These are phyloP conservation scores for Haplosporangium sp. DNA, from an alignment of 371 early-diverging fungal genomes.

Conservation along the genomic window DNA sequence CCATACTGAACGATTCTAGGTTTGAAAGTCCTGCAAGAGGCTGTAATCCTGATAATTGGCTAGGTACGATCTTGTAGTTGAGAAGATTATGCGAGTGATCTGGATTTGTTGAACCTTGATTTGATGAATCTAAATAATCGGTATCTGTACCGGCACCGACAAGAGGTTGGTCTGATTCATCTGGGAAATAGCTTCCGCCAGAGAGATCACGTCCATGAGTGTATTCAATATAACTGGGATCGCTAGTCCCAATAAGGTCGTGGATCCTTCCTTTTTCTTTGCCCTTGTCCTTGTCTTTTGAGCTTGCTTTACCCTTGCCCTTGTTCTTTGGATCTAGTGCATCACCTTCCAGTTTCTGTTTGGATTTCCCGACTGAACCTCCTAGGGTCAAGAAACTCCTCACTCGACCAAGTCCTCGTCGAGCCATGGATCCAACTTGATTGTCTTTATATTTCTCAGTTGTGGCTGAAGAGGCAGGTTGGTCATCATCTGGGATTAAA, in stretches of 20 bases:
- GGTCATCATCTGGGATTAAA: background rate
- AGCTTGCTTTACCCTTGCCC: background rate
- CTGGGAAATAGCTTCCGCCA: background rate
- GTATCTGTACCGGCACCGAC: background rate
- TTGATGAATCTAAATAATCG: too few relatives aligned
- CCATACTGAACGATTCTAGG: conserved; percentile 23
- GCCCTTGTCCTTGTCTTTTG: conserved; percentile 11
- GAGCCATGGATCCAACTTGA: conserved; percentile 3
- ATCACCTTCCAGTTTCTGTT: background rate
- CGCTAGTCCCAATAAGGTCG: background rate
- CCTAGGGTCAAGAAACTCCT: conserved; percentile 12
- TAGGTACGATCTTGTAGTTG: conserved; percentile 13
- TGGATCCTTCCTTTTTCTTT: background rate
- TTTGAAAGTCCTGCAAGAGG: conserved; percentile 17
- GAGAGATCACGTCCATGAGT: background rate
- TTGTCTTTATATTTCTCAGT: background rate
- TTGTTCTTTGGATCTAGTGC: background rate
- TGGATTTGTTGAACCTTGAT: too few relatives aligned
- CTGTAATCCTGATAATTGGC: conserved; percentile 15
- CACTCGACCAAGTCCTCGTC: background rate
- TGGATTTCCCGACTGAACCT: conserved; percentile 3
- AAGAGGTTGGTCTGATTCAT: background rate
- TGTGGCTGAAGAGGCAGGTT: background rate
- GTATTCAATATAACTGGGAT: background rate
- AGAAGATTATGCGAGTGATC: background rate